These are phyloP conservation scores for Pulveroboletus sp. DNA, from an alignment of 768 basidiomycete genomes.

Conservation along the genomic window DNA sequence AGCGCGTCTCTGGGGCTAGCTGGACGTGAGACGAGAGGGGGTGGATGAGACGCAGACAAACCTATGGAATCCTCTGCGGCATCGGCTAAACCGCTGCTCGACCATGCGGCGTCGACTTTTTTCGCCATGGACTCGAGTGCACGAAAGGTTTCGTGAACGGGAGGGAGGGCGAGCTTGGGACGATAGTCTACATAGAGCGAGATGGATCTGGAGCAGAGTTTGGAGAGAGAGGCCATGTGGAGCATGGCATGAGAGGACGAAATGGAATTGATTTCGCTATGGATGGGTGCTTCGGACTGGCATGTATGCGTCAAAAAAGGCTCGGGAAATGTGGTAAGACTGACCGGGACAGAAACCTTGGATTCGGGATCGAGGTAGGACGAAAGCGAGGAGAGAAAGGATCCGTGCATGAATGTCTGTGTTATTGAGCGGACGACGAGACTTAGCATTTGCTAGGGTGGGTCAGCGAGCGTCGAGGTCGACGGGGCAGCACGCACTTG, in stretches of 20 bases:
- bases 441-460: conserved; percentile 24
- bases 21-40: conserved; percentile 4
- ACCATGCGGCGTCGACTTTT: conserved; percentile 49
- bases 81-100: conserved; percentile 33
- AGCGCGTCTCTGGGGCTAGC: conserved; percentile 42
- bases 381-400: conserved; percentile 47
- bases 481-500: conserved; percentile 33
- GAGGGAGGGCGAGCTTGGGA: conserved; percentile 27
- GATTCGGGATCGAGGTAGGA: conserved; percentile 29
- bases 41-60: conserved; percentile 31
- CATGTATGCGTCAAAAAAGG: conserved; percentile 4
- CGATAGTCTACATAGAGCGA: conserved; percentile 36
- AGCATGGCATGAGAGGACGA: conserved; percentile 35
- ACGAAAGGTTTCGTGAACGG: conserved; percentile 26
- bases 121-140: conserved; percentile 35
- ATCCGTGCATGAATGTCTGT: conserved; percentile 53
- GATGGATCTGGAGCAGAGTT: conserved; percentile 32
- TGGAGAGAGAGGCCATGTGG: conserved; percentile 40
- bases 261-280: conserved; percentile 32
- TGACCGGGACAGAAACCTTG: conserved; percentile 18
- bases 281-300: conserved; percentile 34
- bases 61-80: conserved; percentile 24
- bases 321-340: neutral
- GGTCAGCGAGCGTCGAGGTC: conserved; percentile 15
- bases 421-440: conserved; percentile 46